Evolutionary conservation across 306 rosid species (phyloP).

Genomic region (Herpetospermum pedunculosum): DNA sequence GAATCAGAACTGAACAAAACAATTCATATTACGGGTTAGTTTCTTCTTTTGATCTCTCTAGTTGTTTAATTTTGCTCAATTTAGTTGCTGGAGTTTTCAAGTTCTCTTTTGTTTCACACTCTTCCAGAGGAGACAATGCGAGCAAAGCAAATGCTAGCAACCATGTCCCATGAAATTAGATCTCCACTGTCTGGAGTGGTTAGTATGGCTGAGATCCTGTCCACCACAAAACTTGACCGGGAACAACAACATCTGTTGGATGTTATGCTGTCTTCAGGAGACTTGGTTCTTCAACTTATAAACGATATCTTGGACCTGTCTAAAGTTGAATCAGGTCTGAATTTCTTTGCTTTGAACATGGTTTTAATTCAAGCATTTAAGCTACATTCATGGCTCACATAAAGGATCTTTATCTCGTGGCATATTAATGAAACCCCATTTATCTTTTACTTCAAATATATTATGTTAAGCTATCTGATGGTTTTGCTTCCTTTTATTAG

Average conservation of each 20-base stretch:
- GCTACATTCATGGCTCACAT: neutral
- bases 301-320: constrained; percentile 95
- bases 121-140: constrained; percentile 86
- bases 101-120: constrained; percentile 6
- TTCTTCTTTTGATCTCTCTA: constrained; percentile 1
- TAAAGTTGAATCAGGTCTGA: constrained; percentile 86
- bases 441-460: neutral
- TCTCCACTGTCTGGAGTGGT: constrained; percentile 90
- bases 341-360: constrained; percentile 10
- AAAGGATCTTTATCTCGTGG: neutral
- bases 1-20: constrained; percentile 89
- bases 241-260: constrained; percentile 76
- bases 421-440: neutral
- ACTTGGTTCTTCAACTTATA: constrained; percentile 89
- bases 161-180: constrained; percentile 96
- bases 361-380: neutral
- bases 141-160: constrained; percentile 94
- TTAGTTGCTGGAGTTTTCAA: constrained; percentile 2
- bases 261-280: constrained; percentile 88
- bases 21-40: constrained; percentile 82
- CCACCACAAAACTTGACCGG: constrained; percentile 64
- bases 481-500: constrained; percentile 21
- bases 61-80: constrained; percentile 4
- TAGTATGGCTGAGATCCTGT: constrained; percentile 88
- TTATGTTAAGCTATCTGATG: neutral